Evolutionary conservation across 1,284 basidiomycete species (phyloP), one percentile per base, ranked within the genome.

Genomic region (Malassezia globosa): DNA sequence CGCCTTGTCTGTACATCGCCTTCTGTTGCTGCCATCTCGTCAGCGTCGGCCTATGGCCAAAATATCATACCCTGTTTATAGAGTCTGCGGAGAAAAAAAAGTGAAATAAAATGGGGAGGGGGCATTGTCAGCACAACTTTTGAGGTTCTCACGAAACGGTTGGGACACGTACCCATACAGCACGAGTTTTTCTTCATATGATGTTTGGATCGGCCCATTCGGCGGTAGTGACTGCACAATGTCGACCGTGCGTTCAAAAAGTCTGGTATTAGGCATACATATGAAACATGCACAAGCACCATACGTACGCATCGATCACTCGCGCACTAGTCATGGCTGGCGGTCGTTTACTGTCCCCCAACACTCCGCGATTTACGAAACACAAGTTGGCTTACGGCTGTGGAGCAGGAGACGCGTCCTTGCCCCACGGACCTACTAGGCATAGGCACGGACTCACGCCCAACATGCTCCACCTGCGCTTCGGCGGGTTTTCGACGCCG

Each of bases 121-220:
- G n/a, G n/a, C n/a, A n/a, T n/a, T n/a, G n/a, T n/a, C n/a, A n/a
- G n/a, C n/a, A n/a, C n/a, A n/a, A n/a, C n/a, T n/a, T n/a, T n/a
- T n/a, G n/a, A n/a, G n/a, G n/a, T n/a, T n/a, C n/a, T n/a, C n/a
- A n/a, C n/a, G n/a, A n/a, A n/a, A n/a, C n/a, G n/a, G n/a, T n/a
- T n/a, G n/a, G n/a, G n/a, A n/a, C n/a, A 48, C 56, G 25, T 46
- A 83, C 82, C 87, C 87, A 72, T 96, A 96, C 78, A 96, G 86
- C 13, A 82, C 81, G 7, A 96, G 76, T 72, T 96, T 96, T 72
- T 95, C 90, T 63, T 95, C 90, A 72, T 95, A 96, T 46, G 81
- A 86, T 0, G 90, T 95, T 74, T 95, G 89, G 59, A 95, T 90
- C 34, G 89, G 87, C 0, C 92, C 89, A 8, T 83, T 85, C 76